Base-by-base conservation (phyloP, 208 protist genomes). In the Trypanosoma avium region DNA sequence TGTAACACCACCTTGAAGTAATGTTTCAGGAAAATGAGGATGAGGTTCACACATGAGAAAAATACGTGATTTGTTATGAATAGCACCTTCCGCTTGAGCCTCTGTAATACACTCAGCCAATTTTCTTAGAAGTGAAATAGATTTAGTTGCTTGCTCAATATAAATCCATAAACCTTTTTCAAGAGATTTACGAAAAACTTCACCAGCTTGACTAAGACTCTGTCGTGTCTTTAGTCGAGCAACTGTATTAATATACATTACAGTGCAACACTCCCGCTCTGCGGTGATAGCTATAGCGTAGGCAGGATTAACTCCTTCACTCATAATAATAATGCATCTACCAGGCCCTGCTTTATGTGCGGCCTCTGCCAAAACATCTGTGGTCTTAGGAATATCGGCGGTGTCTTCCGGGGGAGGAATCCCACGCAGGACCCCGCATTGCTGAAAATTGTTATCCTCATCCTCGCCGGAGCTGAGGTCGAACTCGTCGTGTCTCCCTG, bases 31-130 rank as follows among this genome's bases (percentile, higher is more conserved):
- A 64, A 95, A 95, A 73, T 95, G 89, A 29, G 89, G 89, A 55
- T 95, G 89, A 13, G 89, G 89, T 73, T 95, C 89, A 69, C 89
- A 93, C 89, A 95, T 95, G 43, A 95, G 82, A 70, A 95, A 78
- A 57, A 95, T 72, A 32, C 89, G 81, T 40, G 86, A 68, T 59
- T 74, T 70, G 32, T 58, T 35, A 54, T 90, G 71, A 70, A 95
- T 87, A 38, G 67, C 79, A 0, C 70, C 68, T 1, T 57, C 48
- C 22, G 56, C 60, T 53, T 81, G 60, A 10, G 82, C 79, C 54
- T 90, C 85, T 30, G 50, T 65, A 52, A 95, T 85, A 67, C 81
- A 86, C 36, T 93, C 85, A 32, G 79, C 86, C 10, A 95, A 50
- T 61, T 90, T 90, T 9, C 71, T 77, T 24, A 95, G 73, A 24